phyloP scores from a whole-genome alignment of 2,329 filamentous ascomycete genomes.

The Daldinia sp. region DNA sequence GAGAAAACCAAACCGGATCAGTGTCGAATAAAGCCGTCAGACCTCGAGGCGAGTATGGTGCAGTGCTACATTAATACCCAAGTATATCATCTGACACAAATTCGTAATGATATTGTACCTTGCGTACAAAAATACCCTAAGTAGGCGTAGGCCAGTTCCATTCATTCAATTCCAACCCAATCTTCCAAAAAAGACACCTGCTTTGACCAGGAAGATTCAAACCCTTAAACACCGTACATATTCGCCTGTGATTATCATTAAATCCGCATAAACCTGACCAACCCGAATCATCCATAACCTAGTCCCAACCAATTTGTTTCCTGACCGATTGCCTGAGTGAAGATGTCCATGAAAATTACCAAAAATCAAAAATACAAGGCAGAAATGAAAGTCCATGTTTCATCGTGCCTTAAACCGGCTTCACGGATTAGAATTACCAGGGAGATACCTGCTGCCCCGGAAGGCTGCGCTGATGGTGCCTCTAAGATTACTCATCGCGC shows the following conservation, averaged over 20 bases:
- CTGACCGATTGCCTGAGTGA: background rate
- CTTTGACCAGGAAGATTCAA: background rate
- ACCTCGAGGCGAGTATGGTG: background rate
- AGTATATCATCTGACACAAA: background rate
- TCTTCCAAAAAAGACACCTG: slow-evolving; percentile 10
- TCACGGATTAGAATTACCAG: slow-evolving; percentile 23
- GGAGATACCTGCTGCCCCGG: slow-evolving; percentile 71
- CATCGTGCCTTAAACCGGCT: background rate
- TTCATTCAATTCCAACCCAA: background rate
- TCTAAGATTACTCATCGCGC: slow-evolving; percentile 70
- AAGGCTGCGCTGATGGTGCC: slow-evolving; percentile 76
- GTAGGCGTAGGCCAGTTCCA: background rate
- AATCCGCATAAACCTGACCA: background rate
- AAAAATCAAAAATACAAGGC: background rate
- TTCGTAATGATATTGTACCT: background rate
- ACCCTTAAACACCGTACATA: background rate
- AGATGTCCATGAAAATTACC: background rate
- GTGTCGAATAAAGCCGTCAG: background rate
- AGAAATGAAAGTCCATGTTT: background rate
- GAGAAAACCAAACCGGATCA: background rate
- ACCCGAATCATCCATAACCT: background rate
- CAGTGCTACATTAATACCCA: background rate
- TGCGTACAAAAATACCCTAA: background rate
- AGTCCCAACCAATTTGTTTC: background rate
- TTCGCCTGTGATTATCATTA: background rate